phyloP scores from a whole-genome alignment of 257 asterid genomes.

The Cynanchum wilfordii region DNA sequence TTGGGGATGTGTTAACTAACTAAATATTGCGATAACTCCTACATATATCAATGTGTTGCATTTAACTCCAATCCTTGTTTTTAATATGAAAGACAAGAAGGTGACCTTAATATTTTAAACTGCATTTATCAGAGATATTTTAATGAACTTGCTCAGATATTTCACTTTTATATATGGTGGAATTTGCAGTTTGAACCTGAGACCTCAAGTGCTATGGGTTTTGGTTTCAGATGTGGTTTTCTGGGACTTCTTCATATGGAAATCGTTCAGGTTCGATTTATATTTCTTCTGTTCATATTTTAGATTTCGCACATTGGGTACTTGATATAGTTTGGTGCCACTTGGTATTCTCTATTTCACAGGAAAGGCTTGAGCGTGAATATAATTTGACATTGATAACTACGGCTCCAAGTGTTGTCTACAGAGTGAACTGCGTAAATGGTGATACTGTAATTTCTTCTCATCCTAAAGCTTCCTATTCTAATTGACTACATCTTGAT shows the following conservation, averaged over 20 bases:
- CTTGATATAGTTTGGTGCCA: constrained; percentile 17
- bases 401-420: constrained; percentile 98
- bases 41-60: neutral
- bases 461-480: constrained; percentile 29
- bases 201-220: constrained; percentile 98
- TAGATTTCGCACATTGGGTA: constrained; percentile 10
- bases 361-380: constrained; percentile 99
- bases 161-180: constrained; percentile 1
- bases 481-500: neutral
- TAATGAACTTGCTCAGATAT: neutral
- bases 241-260: constrained; percentile 99
- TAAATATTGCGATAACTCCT: neutral
- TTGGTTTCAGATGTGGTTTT: constrained; percentile 98
- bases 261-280: constrained; percentile 78
- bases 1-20: neutral
- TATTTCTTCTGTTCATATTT: constrained; percentile 10
- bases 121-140: neutral
- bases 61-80: neutral
- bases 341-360: constrained; percentile 23
- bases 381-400: constrained; percentile 86
- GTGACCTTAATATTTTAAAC: neutral
- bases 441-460: constrained; percentile 79
- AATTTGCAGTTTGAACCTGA: constrained; percentile 78
- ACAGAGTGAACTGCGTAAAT: constrained; percentile 62
- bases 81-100: neutral